Base-by-base conservation (phyloP, 2,329 filamentous ascomycete species). In the Parastagonospora nodorum region DNA sequence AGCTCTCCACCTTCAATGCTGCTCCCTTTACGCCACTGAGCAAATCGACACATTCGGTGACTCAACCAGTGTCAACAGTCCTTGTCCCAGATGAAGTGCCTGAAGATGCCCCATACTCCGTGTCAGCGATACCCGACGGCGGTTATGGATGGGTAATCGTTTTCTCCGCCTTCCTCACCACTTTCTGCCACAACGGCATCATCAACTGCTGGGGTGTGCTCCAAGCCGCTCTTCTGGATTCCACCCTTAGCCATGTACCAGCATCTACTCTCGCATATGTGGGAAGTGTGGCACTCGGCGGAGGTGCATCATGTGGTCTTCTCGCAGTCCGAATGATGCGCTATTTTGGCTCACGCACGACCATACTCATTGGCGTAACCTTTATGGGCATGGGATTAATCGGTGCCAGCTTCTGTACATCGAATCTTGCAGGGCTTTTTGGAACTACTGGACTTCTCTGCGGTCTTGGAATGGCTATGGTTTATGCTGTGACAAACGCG, bases 201-300 rank as follows among this genome's bases (percentile, higher is more conserved):
- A 77, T 77, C 7, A 84, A 84, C 61, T 78, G 77, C 55, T 87
- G 84, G 83, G 85, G 84, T 19, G 77, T 88, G 0, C 72, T 86
- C 40, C 84, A 88, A 67, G 76, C 77, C 4, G 83, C 79, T 0
- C 75, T 87, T 1, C 78, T 85, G 2, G 69, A 79, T 30, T 69
- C 78, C 8, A 73, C 74, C 0, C 68, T 84, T 1, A 76, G 77
- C 0, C n/a, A 53, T 14, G 56, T 58, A 0, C 75, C 76, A 0
- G 74, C 82, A 0, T 79, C 79, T 0, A 83, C 80, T 1, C 72
- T 87, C 16, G 80, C 82, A 2, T 87, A 85, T 54, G 80, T 87
- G 2, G 84, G 84, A 2, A 82, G 80, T 0, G 60, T 86, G 10
- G 74, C 77, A 8, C 72, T 80, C 1, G 77, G 81, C 0, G 75